A percentile compares a stretch with the other conserved stretches of the same genome.
These are phyloP conservation scores for Elongisporangium anandrum DNA, from an alignment of 352 stramenopile genomes.

Conservation along the genomic window DNA sequence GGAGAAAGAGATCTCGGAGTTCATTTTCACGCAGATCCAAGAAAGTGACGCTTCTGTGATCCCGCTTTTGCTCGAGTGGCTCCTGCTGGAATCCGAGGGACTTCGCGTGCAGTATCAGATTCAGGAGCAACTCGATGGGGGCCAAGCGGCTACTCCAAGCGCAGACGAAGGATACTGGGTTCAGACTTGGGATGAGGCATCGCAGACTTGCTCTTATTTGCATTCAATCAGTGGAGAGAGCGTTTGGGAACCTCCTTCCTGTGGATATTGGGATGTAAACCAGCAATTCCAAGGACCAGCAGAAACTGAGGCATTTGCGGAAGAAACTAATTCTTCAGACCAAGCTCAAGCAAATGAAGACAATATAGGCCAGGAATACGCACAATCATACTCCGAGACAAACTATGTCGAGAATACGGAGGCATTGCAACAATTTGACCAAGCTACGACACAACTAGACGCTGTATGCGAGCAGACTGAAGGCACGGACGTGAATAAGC, in stretches of 20 bases:
- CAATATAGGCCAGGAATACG: background rate
- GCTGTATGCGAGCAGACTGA: slow-evolving; percentile 18
- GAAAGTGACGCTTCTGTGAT: slow-evolving; percentile 52
- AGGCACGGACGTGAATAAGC: slow-evolving; percentile 10
- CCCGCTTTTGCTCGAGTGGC: slow-evolving; percentile 67
- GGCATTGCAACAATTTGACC: slow-evolving; percentile 11
- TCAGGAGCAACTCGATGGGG: slow-evolving; percentile 43
- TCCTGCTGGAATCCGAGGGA: slow-evolving; percentile 68
- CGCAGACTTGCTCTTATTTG: slow-evolving; percentile 61
- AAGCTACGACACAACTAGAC: slow-evolving; percentile 29
- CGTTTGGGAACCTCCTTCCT: slow-evolving; percentile 48
- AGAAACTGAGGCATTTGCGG: slow-evolving; percentile 5
- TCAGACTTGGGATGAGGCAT: slow-evolving; percentile 59
- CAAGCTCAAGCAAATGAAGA: background rate
- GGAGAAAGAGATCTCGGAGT: slow-evolving; percentile 57
- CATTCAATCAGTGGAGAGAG: slow-evolving; percentile 53
- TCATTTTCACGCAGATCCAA: slow-evolving; percentile 58
- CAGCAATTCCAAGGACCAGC: slow-evolving; percentile 38
- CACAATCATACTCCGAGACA: background rate
- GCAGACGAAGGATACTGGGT: slow-evolving; percentile 47
- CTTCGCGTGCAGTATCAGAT: slow-evolving; percentile 60
- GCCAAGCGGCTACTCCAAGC: background rate
- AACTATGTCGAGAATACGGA: slow-evolving; percentile 1
- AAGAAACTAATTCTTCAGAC: slow-evolving; percentile 5
- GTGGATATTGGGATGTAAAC: slow-evolving; percentile 64